Evolutionary conservation across 257 asterid genomes (phyloP).

Genomic region (Nicotiana undulata): DNA sequence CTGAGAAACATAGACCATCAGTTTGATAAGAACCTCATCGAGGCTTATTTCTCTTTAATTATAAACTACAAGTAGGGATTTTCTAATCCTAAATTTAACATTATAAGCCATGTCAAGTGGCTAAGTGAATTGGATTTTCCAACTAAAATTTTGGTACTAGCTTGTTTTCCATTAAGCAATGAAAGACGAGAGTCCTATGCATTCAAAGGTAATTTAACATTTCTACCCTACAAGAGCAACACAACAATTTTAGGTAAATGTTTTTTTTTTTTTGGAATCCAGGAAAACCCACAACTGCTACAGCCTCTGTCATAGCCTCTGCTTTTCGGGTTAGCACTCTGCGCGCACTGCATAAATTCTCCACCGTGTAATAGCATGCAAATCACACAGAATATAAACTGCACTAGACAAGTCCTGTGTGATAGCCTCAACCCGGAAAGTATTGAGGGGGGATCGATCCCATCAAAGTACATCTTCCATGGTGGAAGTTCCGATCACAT

Average conservation of each 20-base stretch:
- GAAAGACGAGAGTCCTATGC: background rate
- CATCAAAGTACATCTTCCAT: too few relatives aligned
- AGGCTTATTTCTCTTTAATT: background rate
- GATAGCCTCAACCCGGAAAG: too few relatives aligned
- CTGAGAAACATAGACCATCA: background rate
- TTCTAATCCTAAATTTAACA: background rate
- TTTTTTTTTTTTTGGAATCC: too few relatives aligned
- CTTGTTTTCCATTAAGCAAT: background rate
- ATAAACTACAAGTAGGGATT: background rate
- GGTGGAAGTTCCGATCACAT: too few relatives aligned
- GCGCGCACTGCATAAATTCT: too few relatives aligned
- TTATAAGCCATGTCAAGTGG: background rate
- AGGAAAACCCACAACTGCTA: too few relatives aligned
- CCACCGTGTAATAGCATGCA: too few relatives aligned
- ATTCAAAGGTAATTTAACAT: background rate
- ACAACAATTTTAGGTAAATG: background rate
- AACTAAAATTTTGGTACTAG: background rate
- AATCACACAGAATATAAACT: too few relatives aligned
- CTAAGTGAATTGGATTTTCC: background rate
- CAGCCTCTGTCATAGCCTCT: too few relatives aligned
- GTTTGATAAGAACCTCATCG: background rate
- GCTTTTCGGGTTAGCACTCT: too few relatives aligned
- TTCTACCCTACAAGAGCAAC: background rate
- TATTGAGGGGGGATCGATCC: too few relatives aligned
- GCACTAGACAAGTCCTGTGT: too few relatives aligned